Percentiles rank a stretch among this genome's conserved stretches.
These are phyloP conservation scores for Apiotrichum brassicae DNA, from an alignment of 1,284 basidiomycete genomes.

Conservation along the genomic window DNA sequence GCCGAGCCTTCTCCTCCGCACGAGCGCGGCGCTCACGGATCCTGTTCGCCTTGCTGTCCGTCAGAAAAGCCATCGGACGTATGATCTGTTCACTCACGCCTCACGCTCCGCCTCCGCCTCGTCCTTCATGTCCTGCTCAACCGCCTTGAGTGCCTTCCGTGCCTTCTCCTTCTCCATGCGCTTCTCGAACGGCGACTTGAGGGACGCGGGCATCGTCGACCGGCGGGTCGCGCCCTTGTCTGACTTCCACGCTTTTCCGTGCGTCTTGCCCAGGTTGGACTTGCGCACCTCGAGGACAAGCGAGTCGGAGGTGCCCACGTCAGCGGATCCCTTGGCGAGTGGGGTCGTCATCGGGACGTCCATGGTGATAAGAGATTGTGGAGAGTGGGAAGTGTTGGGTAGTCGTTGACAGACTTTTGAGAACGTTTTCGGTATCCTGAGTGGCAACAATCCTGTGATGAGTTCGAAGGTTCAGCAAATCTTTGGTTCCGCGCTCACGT, in stretches of 20 bases:
- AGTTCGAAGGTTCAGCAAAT: background rate
- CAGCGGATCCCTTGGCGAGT: background rate
- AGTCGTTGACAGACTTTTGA: background rate
- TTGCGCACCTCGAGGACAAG: slow-evolving; percentile 14
- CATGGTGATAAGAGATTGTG: background rate
- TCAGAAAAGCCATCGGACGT: too few relatives aligned
- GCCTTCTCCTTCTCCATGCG: slow-evolving; percentile 39
- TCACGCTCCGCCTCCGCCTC: slow-evolving; percentile 41
- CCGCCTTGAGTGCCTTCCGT: slow-evolving; percentile 34
- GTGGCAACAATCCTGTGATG: background rate
- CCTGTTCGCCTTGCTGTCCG: slow-evolving; percentile 31
- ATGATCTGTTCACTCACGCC: slow-evolving; percentile 29
- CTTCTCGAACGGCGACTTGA: slow-evolving; percentile 40
- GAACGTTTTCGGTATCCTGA: too few relatives aligned
- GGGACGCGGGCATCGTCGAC: slow-evolving; percentile 30
- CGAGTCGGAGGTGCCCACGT: background rate
- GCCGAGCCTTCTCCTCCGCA: slow-evolving; percentile 42
- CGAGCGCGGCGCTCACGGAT: slow-evolving; percentile 44
- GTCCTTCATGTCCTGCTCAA: slow-evolving; percentile 46
- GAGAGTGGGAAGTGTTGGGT: background rate
- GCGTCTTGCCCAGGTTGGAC: slow-evolving; percentile 33
- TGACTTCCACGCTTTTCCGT: slow-evolving; percentile 45
- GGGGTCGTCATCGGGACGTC: background rate
- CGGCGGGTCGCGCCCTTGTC: slow-evolving; percentile 37
- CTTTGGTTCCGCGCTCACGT: too few relatives aligned